These are phyloP conservation scores for Candida morakotiae DNA, from an alignment of 805 yeast species.

Conservation along the genomic window DNA sequence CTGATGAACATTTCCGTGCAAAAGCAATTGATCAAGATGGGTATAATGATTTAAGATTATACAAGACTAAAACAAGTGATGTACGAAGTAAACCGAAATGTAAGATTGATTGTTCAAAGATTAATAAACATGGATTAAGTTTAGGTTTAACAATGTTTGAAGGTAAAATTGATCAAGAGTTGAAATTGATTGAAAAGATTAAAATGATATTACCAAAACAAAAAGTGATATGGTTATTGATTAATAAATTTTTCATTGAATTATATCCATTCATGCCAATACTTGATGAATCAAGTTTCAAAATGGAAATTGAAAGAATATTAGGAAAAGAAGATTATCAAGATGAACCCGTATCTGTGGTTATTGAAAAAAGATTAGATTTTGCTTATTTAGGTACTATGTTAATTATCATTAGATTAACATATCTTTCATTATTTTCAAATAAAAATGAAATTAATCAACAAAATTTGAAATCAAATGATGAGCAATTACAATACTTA, in stretches of 20 bases:
- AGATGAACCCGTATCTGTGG: conserved; percentile 18
- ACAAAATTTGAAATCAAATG: conserved; percentile 19
- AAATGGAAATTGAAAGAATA: conserved; percentile 37
- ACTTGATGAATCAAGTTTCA: conserved; percentile 54
- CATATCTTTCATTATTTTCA: conserved; percentile 36
- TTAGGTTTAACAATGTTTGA: conserved; percentile 33
- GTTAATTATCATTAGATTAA: conserved; percentile 29
- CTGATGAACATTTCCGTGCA: conserved; percentile 19
- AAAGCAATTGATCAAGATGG: conserved; percentile 23
- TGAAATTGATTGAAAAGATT: conserved; percentile 39
- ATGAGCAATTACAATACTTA: conserved; percentile 22
- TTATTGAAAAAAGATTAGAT: conserved; percentile 29
- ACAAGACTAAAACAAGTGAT: conserved; percentile 5
- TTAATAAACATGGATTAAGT: conserved; percentile 26
- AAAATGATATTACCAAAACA: conserved; percentile 48
- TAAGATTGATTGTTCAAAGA: conserved; percentile 1
- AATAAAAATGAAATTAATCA: conserved; percentile 29
- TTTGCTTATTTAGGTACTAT: conserved; percentile 32
- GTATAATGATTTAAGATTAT: conserved; percentile 18
- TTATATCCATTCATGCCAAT: conserved; percentile 66
- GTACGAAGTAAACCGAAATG: background rate
- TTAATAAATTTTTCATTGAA: conserved; percentile 55
- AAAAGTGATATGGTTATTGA: conserved; percentile 49
- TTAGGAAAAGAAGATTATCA: conserved; percentile 35
- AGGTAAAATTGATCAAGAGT: conserved; percentile 25